Evolutionary conservation across 352 stramenopile species (phyloP).

Genomic region (Globisporangium recalcitrans): DNA sequence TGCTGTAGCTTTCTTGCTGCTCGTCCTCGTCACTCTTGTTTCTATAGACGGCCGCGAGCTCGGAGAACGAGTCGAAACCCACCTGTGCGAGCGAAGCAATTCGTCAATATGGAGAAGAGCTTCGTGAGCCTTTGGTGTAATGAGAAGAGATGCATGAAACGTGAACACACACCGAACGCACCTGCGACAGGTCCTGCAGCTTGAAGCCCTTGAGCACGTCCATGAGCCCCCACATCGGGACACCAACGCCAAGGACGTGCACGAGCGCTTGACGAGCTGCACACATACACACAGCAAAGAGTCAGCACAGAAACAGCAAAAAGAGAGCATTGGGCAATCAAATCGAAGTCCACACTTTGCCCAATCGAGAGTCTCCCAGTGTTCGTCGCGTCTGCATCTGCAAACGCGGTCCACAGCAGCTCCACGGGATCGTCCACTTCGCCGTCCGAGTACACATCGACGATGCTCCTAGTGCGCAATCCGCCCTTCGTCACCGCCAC

Average conservation of each 20-base stretch:
- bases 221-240: slow-evolving; percentile 37
- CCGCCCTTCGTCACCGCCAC: slow-evolving; percentile 71
- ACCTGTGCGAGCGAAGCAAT: slow-evolving; percentile 33
- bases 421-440: slow-evolving; percentile 61
- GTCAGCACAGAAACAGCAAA: no score
- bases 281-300: slow-evolving; percentile 3
- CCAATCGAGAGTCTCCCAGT: slow-evolving; percentile 38
- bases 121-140: not conserved
- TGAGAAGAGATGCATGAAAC: not conserved
- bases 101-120: not conserved
- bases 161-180: slow-evolving; percentile 8
- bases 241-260: slow-evolving; percentile 50
- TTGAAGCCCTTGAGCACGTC: slow-evolving; percentile 27
- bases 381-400: slow-evolving; percentile 31
- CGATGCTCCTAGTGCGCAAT: slow-evolving; percentile 44
- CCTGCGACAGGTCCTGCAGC: slow-evolving; percentile 32
- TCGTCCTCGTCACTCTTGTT: not conserved
- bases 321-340: not conserved
- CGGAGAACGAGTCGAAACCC: slow-evolving; percentile 55
- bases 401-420: slow-evolving; percentile 64
- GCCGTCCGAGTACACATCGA: slow-evolving; percentile 32
- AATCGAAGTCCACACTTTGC: slow-evolving; percentile 38
- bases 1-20: not conserved
- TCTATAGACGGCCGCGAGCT: slow-evolving; percentile 39
- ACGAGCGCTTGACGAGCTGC: slow-evolving; percentile 58